Conservation (phyloP, 805 yeast genomes). For the Teunomyces gatunensis region DNA sequence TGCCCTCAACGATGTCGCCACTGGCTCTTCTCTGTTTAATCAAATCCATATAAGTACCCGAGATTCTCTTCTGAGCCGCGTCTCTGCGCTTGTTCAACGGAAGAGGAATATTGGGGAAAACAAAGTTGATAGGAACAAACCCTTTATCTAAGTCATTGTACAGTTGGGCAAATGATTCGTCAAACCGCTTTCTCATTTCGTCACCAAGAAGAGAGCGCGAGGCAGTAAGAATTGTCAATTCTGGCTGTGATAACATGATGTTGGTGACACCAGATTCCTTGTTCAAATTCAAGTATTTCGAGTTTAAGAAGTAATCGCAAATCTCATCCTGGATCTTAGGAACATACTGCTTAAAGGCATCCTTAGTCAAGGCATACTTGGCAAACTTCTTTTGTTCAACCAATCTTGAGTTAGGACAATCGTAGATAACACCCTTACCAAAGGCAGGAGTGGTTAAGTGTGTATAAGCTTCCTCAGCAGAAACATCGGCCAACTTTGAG, state of each 20-base stretch:
- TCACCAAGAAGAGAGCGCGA: conserved; percentile 87
- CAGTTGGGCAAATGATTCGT: conserved; percentile 76
- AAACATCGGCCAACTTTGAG: conserved; percentile 82
- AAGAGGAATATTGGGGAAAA: conserved; percentile 88
- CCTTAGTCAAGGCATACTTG: conserved; percentile 82
- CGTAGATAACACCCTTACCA: conserved; percentile 95
- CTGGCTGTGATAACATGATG: conserved; percentile 84
- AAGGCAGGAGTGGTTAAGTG: conserved; percentile 96
- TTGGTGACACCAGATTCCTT: conserved; percentile 48
- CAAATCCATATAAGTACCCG: conserved; percentile 74
- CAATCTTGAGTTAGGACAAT: conserved; percentile 86
- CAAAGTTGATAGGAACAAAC: conserved; percentile 92
- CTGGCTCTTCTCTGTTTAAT: conserved; percentile 68
- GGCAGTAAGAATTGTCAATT: conserved; percentile 93
- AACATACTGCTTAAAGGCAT: conserved; percentile 78
- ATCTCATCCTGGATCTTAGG: conserved; percentile 83
- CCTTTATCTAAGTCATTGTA: conserved; percentile 94
- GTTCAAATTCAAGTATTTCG: conserved; percentile 45
- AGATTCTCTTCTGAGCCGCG: conserved; percentile 76
- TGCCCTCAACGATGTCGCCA: conserved; percentile 68
- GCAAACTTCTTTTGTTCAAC: conserved; percentile 99
- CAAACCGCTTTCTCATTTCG: conserved; percentile 80
- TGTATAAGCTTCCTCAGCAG: conserved; percentile 93
- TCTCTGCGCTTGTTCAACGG: conserved; percentile 83
- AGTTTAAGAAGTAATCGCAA: conserved; percentile 54